Evolutionary conservation across 2,329 filamentous ascomycete species (phyloP).

Genomic region (Microcyclospora pomicola): DNA sequence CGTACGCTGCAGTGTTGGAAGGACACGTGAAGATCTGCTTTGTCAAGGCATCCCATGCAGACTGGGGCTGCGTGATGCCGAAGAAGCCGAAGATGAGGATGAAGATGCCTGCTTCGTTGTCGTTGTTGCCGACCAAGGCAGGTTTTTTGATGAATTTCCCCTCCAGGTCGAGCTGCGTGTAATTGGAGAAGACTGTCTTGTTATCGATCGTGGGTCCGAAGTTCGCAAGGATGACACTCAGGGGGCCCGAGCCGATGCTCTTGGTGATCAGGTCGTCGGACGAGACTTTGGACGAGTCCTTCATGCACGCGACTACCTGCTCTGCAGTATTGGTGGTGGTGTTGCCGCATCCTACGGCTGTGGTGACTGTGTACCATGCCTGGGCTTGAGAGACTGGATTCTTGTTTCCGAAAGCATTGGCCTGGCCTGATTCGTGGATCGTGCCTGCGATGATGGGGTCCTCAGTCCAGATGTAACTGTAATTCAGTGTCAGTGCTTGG

Average conservation of each 20-base stretch:
- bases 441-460: constrained; percentile 7
- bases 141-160: constrained; percentile 27
- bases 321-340: too few relatives aligned
- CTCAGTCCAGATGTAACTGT: constrained; percentile 6
- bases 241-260: background rate
- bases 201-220: constrained; percentile 13
- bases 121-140: constrained; percentile 29
- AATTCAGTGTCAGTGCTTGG: too few relatives aligned
- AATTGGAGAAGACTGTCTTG: constrained; percentile 10
- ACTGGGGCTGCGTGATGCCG: background rate
- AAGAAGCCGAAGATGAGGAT: constrained; percentile 27
- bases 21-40: constrained; percentile 8
- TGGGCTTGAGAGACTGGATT: background rate
- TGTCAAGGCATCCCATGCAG: background rate
- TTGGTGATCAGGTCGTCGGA: background rate
- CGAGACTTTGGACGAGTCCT: background rate
- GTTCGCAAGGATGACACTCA: constrained; percentile 1
- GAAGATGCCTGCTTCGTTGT: constrained; percentile 34
- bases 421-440: constrained; percentile 6
- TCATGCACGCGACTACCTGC: constrained; percentile 6
- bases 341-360: constrained; percentile 1
- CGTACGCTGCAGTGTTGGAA: background rate
- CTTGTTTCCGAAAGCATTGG: constrained; percentile 4
- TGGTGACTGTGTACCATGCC: background rate
- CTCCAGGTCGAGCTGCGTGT: constrained; percentile 2